phyloP scores from a whole-genome alignment of 805 yeast species.

The Candida hungchunana region DNA sequence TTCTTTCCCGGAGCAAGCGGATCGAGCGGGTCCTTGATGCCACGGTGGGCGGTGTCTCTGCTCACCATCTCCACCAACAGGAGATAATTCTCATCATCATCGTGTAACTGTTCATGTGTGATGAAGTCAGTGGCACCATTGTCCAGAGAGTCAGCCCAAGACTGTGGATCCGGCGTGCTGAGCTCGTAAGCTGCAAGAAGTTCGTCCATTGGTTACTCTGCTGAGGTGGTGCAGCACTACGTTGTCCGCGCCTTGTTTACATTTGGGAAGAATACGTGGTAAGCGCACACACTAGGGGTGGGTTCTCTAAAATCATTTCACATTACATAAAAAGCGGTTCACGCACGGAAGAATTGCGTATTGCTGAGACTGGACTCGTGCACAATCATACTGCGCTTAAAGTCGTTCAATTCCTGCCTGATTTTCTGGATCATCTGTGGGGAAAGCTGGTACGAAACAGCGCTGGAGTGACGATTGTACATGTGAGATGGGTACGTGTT shows the following conservation, averaged over 20 bases:
- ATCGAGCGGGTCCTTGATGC: slow-evolving; percentile 39
- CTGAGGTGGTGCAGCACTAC: too few species aligned
- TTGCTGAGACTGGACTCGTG: slow-evolving; percentile 55
- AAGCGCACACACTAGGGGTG: too few species aligned
- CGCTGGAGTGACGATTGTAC: slow-evolving; percentile 52
- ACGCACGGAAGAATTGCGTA: slow-evolving; percentile 60
- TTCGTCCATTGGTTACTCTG: slow-evolving; percentile 26
- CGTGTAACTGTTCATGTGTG: slow-evolving; percentile 28
- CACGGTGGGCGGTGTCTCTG: slow-evolving; percentile 24
- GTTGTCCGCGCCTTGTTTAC: too few species aligned
- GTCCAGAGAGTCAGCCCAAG: slow-evolving; percentile 30
- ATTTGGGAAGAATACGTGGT: too few species aligned
- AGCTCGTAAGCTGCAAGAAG: slow-evolving; percentile 40
- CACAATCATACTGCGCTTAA: slow-evolving; percentile 65
- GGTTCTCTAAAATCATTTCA: too few species aligned
- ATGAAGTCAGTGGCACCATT: slow-evolving; percentile 21
- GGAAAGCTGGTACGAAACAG: slow-evolving; percentile 38
- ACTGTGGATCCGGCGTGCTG: slow-evolving; percentile 37
- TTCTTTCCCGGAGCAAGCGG: slow-evolving; percentile 54
- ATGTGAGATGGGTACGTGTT: slow-evolving; percentile 48
- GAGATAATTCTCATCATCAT: slow-evolving; percentile 12
- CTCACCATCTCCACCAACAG: slow-evolving; percentile 20
- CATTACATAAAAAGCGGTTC: too few species aligned
- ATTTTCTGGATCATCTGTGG: slow-evolving; percentile 49
- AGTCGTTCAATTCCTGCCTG: slow-evolving; percentile 60